These are phyloP conservation scores for Ramularia endophylla DNA, from an alignment of 2,329 filamentous ascomycete genomes.

Conservation along the genomic window DNA sequence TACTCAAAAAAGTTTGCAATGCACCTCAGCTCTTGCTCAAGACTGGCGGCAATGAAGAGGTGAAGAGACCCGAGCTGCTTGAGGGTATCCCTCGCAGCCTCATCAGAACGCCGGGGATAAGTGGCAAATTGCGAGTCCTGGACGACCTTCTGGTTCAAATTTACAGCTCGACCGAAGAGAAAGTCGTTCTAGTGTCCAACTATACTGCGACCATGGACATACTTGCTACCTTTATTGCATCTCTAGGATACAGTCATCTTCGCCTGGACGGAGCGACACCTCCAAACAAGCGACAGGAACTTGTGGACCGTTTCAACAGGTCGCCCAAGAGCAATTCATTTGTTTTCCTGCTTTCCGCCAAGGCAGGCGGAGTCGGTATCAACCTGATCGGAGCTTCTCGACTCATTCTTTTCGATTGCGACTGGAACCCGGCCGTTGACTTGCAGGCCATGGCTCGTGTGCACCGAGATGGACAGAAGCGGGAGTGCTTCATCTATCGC, in stretches of 20 bases:
- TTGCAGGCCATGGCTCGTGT: slow-evolving; percentile 70
- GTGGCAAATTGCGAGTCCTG: slow-evolving; percentile 61
- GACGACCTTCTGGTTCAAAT: slow-evolving; percentile 60
- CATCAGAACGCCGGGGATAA: slow-evolving; percentile 52
- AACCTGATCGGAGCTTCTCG: slow-evolving; percentile 67
- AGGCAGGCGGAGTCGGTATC: slow-evolving; percentile 63
- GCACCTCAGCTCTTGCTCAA: slow-evolving; percentile 58
- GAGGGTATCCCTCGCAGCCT: slow-evolving; percentile 49
- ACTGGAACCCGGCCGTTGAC: slow-evolving; percentile 71
- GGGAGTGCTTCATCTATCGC: slow-evolving; percentile 62
- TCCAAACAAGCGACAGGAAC: slow-evolving; percentile 55
- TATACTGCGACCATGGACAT: slow-evolving; percentile 68
- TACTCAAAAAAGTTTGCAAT: slow-evolving; percentile 70
- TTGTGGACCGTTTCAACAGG: slow-evolving; percentile 66
- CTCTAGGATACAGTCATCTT: slow-evolving; percentile 56
- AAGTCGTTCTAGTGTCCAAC: slow-evolving; percentile 70
- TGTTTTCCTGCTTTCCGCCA: slow-evolving; percentile 66
- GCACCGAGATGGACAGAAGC: slow-evolving; percentile 65
- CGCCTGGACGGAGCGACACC: slow-evolving; percentile 65
- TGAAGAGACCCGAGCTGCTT: slow-evolving; percentile 22
- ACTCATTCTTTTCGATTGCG: slow-evolving; percentile 65
- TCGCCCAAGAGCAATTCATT: slow-evolving; percentile 52
- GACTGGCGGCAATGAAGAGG: slow-evolving; percentile 37
- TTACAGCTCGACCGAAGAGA: slow-evolving; percentile 57
- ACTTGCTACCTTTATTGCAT: slow-evolving; percentile 55